Conservation (phyloP, 202 grass and related monocot species). For the Digitaria exilis region DNA sequence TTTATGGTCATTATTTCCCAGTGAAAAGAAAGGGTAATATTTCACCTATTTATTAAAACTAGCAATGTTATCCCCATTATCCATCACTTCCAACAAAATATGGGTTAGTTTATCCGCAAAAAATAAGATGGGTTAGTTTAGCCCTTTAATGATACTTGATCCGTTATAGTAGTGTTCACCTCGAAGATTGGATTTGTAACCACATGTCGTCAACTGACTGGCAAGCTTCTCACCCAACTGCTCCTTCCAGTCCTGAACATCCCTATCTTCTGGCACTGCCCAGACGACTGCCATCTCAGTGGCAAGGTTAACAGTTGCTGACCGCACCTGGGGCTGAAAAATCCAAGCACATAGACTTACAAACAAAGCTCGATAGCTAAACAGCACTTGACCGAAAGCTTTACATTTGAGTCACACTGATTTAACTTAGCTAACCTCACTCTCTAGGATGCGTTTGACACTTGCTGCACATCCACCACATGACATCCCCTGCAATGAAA, state of each 20-base stretch:
- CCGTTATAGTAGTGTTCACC: slow-evolving; percentile 51
- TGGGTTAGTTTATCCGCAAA: too few relatives aligned
- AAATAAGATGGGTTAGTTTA: neutral
- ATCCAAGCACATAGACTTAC: slow-evolving; percentile 40
- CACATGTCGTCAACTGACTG: slow-evolving; percentile 64
- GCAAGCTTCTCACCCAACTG: slow-evolving; percentile 85
- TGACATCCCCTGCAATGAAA: slow-evolving; percentile 84
- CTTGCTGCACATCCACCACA: slow-evolving; percentile 94
- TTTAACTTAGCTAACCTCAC: slow-evolving; percentile 59
- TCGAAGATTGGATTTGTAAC: slow-evolving; percentile 91
- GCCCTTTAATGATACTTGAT: neutral
- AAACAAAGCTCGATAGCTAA: slow-evolving; percentile 17
- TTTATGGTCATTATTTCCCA: neutral
- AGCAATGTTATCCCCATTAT: neutral
- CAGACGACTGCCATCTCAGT: slow-evolving; percentile 89
- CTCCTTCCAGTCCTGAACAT: slow-evolving; percentile 73
- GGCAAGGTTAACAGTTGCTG: slow-evolving; percentile 88
- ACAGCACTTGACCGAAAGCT: neutral
- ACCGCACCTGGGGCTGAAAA: slow-evolving; percentile 70
- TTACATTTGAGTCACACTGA: neutral
- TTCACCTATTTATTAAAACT: neutral
- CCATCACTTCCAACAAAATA: neutral
- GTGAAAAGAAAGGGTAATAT: neutral
- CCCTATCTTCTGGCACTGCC: slow-evolving; percentile 53
- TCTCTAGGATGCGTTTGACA: slow-evolving; percentile 91